Conservation (phyloP, 208 protist genomes). For the Trypanosoma conorhini region DNA sequence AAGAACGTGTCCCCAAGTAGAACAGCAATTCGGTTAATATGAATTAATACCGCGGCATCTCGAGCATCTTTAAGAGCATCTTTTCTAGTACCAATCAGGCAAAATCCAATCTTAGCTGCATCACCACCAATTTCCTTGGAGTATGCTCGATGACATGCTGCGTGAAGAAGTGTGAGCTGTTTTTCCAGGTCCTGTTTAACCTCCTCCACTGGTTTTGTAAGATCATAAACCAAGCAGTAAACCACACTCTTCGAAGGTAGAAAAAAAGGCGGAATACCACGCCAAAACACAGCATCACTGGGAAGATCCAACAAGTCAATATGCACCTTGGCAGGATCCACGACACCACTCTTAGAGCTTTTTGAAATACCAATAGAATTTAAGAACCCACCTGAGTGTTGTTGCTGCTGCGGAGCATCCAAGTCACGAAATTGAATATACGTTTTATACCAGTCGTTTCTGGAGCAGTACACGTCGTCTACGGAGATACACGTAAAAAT, state of each 20-base stretch:
- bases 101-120: constrained; percentile 26
- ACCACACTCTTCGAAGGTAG: constrained; percentile 26
- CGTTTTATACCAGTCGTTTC: constrained; percentile 27
- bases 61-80: constrained; percentile 27
- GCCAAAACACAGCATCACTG: constrained; percentile 21
- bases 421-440: constrained; percentile 33
- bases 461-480: constrained; percentile 24
- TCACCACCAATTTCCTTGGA: constrained; percentile 27
- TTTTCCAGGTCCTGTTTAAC: constrained; percentile 28
- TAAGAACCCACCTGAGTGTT: constrained; percentile 22
- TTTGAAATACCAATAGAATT: constrained; percentile 28
- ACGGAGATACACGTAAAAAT: constrained; percentile 14
- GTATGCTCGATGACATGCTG: constrained; percentile 26
- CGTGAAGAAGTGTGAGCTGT: constrained; percentile 30
- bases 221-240: constrained; percentile 32
- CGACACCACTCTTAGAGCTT: constrained; percentile 23
- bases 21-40: constrained; percentile 32
- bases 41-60: constrained; percentile 24
- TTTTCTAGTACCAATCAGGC: constrained; percentile 28
- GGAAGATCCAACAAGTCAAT: constrained; percentile 33
- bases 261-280: constrained; percentile 23
- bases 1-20: constrained; percentile 35
- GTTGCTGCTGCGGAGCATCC: constrained; percentile 23
- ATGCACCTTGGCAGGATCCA: constrained; percentile 31
- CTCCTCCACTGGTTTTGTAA: constrained; percentile 29